Base-by-base conservation (phyloP, 2,329 filamentous ascomycete species). In the Clonostachys rosea region DNA sequence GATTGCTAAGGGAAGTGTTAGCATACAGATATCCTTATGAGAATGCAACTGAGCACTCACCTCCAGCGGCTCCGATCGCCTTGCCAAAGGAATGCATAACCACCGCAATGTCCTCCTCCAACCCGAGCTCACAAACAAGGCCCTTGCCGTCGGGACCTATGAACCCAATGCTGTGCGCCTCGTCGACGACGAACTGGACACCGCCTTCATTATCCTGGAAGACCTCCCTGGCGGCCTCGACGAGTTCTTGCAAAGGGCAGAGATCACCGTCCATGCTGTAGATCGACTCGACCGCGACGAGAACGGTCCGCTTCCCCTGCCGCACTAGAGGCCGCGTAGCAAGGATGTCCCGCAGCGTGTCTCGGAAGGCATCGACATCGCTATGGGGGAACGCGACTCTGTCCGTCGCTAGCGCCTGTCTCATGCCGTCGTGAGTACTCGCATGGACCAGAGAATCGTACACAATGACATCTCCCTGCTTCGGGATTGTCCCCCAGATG, bases 361-460 rank as follows among this genome's bases (percentile, higher is more conserved):
- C 58, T 17, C 58, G 53, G 39, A 79, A 59, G 8, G 64, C 58
- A 17, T 54, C 51, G 3, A 50, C 45, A 42, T 52, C 49, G 52
- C 77, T 81, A 54, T 81, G 78, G 2, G 50, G 54, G 56, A 81
- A 79, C 8, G 62, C 51, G 0, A 71, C 45, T 59, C 54, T 71
- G 39, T 65, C 59, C 2, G 64, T 61, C 0, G 82, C 81, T 6
- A 79, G 66, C 10, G 72, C 76, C 5, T 75, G 59, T n/a, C 70
- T 65, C 76, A 87, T 85, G 2, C 83, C 84, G 50, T 86, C 81
- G 49, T 81, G 79, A 1, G 76, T 74, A 59, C 81, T 86, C 1
- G 85, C 85, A 54, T 88, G 85, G 5, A 87, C 77, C 13, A 81
- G 67, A 52, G 81, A 80, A 59, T 89, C 84, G 49, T 83, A 83